A percentile compares a stretch with the other conserved stretches of the same genome.
These are phyloP conservation scores for Mycena leptocephala DNA, from an alignment of 768 basidiomycete genomes.

Conservation along the genomic window DNA sequence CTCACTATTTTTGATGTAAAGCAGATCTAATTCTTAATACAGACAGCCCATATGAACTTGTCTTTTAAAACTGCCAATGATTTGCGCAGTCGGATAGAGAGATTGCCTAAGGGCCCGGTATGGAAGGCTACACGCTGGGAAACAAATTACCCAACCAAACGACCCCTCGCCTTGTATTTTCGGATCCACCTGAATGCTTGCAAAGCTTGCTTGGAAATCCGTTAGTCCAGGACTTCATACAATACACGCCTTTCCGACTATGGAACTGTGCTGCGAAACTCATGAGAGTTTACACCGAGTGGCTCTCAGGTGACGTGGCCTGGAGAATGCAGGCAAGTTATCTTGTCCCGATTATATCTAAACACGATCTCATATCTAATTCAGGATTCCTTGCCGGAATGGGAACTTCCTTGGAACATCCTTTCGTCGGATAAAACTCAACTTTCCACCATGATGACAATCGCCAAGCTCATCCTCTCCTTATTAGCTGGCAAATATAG, in stretches of 20 bases:
- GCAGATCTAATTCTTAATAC: no score
- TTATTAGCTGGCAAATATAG: constrained; percentile 38
- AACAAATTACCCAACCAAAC: no score
- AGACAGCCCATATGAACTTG: no score
- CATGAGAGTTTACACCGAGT: no score
- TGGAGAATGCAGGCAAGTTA: no score
- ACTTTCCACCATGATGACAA: constrained; percentile 34
- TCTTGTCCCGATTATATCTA: no score
- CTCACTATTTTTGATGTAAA: not conserved
- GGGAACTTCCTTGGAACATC: constrained; percentile 36
- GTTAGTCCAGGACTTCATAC: not conserved
- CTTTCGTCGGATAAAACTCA: constrained; percentile 40
- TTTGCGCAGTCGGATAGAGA: not conserved
- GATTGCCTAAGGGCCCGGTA: not conserved
- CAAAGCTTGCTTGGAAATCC: not conserved
- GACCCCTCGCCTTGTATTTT: no score
- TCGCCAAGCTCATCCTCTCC: constrained; percentile 26
- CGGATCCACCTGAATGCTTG: no score
- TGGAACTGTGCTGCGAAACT: constrained; percentile 30
- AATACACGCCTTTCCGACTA: constrained; percentile 26
- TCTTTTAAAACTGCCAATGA: no score
- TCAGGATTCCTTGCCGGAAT: constrained; percentile 32
- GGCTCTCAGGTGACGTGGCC: no score
- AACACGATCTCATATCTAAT: not conserved
- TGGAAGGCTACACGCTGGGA: not conserved